Evolutionary conservation across 768 basidiomycete species (phyloP), one percentile per base, ranked within the genome.

Genomic region (Sporobolomyces roseus): DNA sequence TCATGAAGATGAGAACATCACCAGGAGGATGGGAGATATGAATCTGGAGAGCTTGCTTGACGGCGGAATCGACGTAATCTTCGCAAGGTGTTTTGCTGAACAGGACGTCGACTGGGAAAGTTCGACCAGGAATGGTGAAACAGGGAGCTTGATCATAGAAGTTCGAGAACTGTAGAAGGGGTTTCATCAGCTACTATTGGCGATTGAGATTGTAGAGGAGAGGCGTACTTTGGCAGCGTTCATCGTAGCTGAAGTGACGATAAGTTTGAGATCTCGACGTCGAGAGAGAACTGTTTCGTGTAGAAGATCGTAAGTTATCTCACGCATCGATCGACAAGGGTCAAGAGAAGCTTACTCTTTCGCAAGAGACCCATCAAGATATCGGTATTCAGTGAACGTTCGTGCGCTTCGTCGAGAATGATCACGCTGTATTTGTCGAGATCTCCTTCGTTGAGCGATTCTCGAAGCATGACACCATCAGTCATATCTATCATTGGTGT

Each of bases 181-280:
- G 50, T n/a, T 14, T 49, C 6, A 35, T 67, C 54, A 62, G 51
- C 53, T 17, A 45, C 8, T 7, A 13, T 41, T 48, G 17, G 5
- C 49, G 8, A 16, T 27, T 35, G 43, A 23, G 21, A 17, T 25
- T 12, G 29, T 25, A 4, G 30, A 4, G 17, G 9, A 5, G 6
- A 19, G 17, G 30, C 80, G 59, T 72, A 90, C 93, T 86, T 99
- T 99, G 55, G 96, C 93, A 1, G 96, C 90, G 77, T 99, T 99
- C 96, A 99, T 99, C 4, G 96, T 99, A 4, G 96, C 96, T 12
- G 96, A 98, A 1, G 96, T 98, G 45, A 99, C 93, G 72, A 99
- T 92, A 49, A 99, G 85, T 78, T 92, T 98, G 49, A 98, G 81
- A 77, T 99, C 96, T 63, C 93, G 82, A 67, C 96, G 82, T 5